These are phyloP conservation scores for Chytriomyces sp. DNA, from an alignment of 192 early-diverging fungal species.

Conservation along the genomic window DNA sequence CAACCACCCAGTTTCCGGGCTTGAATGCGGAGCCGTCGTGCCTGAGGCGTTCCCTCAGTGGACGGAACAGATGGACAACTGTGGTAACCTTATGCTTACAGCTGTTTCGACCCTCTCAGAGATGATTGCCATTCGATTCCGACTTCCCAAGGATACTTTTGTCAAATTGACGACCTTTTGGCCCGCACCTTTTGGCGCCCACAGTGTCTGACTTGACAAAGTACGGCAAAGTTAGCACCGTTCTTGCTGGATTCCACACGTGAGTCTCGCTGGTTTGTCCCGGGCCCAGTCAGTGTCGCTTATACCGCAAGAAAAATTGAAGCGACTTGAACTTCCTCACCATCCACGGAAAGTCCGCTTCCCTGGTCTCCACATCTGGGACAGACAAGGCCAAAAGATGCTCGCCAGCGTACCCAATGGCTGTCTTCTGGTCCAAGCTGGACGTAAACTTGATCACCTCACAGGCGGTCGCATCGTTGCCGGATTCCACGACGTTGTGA, in stretches of 20 bases:
- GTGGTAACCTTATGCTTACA: conserved; percentile 62
- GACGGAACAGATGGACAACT: conserved; percentile 62
- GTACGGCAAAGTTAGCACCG: conserved; percentile 62
- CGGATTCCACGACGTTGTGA: conserved; percentile 73
- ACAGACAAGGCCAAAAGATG: conserved; percentile 59
- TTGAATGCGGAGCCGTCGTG: conserved; percentile 68
- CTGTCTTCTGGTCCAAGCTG: conserved; percentile 58
- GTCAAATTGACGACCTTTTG: conserved; percentile 56
- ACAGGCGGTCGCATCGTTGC: conserved; percentile 67
- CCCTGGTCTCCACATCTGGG: conserved; percentile 76
- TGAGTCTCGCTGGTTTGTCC: conserved; percentile 14
- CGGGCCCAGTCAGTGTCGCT: conserved; percentile 1
- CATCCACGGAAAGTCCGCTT: conserved; percentile 77
- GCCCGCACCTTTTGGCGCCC: conserved; percentile 72
- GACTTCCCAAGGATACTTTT: conserved; percentile 58
- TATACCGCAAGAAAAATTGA: no score
- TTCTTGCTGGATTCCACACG: conserved; percentile 66
- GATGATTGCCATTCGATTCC: conserved; percentile 69
- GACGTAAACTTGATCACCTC: conserved; percentile 70
- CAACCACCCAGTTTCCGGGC: conserved; percentile 58
- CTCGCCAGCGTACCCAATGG: conserved; percentile 68
- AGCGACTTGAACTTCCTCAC: conserved; percentile 70
- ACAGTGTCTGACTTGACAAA: conserved; percentile 67
- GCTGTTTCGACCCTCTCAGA: conserved; percentile 57
- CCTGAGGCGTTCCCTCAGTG: conserved; percentile 71